phyloP scores from a whole-genome alignment of 768 basidiomycete genomes.

The Russula abietina region DNA sequence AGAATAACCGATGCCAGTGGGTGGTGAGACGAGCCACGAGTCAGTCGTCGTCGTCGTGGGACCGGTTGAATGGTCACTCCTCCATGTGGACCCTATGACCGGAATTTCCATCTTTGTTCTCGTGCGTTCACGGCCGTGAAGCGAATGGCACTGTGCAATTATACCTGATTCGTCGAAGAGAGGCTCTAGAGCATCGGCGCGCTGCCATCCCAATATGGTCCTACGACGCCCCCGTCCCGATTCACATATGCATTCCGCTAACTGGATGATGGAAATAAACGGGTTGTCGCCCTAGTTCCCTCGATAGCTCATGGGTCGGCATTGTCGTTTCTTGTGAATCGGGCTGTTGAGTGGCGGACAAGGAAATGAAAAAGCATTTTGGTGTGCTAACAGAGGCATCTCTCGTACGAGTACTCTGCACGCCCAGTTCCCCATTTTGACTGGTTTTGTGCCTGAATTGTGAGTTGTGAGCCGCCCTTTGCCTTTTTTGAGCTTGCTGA shows the following conservation, averaged over 20 bases:
- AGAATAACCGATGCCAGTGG: background rate
- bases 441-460: background rate
- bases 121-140: background rate
- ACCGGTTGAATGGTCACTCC: background rate
- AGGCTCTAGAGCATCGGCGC: slow-evolving; percentile 4
- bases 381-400: too few species aligned
- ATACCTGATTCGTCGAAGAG: slow-evolving; percentile 12
- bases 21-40: slow-evolving; percentile 3
- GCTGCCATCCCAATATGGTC: slow-evolving; percentile 13
- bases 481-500: slow-evolving; percentile 9
- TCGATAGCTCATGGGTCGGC: background rate
- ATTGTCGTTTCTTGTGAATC: background rate
- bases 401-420: background rate
- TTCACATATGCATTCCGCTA: background rate
- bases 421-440: background rate
- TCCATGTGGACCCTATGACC: slow-evolving; percentile 8
- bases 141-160: slow-evolving; percentile 9
- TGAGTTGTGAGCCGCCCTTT: slow-evolving; percentile 4
- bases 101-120: slow-evolving; percentile 7
- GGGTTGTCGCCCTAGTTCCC: background rate
- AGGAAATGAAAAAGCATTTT: background rate
- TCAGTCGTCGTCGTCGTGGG: background rate
- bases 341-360: background rate
- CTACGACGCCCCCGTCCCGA: background rate
- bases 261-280: background rate